phyloP scores from a whole-genome alignment of 1,284 basidiomycete genomes.

The Leccinum fuscescens region DNA sequence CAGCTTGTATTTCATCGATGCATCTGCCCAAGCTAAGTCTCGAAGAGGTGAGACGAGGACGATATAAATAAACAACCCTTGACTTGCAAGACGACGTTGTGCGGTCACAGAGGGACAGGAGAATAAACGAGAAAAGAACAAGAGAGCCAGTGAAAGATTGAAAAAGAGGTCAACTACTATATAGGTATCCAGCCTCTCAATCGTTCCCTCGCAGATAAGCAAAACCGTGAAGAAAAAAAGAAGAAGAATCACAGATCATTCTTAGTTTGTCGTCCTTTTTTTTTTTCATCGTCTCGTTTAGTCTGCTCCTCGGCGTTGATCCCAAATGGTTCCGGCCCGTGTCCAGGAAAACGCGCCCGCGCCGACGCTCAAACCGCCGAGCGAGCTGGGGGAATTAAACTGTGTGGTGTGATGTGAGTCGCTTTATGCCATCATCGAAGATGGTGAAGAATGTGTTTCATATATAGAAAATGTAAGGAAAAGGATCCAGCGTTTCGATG shows the following conservation, averaged over 20 bases:
- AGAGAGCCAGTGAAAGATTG: not conserved
- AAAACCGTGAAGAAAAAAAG: constrained; percentile 5
- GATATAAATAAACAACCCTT: no score
- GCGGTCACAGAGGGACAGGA: not conserved
- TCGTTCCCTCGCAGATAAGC: constrained; percentile 23
- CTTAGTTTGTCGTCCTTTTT: constrained; percentile 16
- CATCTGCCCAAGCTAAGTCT: constrained; percentile 3
- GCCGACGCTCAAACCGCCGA: constrained; percentile 8
- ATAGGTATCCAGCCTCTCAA: constrained; percentile 31
- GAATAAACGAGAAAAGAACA: constrained; percentile 8
- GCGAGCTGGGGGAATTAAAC: no score
- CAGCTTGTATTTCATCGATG: constrained; percentile 8
- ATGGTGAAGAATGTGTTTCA: no score
- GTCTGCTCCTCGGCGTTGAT: constrained; percentile 26
- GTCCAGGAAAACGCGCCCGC: constrained; percentile 30
- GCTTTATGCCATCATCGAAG: no score
- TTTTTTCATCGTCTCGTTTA: not conserved
- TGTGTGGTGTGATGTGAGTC: no score
- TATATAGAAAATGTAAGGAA: no score
- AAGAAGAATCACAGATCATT: not conserved
- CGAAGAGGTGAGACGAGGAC: not conserved
- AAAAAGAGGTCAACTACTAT: constrained; percentile 18
- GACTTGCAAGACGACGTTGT: not conserved
- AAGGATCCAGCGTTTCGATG: no score
- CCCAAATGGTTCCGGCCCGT: constrained; percentile 31